Base-by-base conservation (phyloP, 2,329 filamentous ascomycete genomes). In the Fusarium acutatum region DNA sequence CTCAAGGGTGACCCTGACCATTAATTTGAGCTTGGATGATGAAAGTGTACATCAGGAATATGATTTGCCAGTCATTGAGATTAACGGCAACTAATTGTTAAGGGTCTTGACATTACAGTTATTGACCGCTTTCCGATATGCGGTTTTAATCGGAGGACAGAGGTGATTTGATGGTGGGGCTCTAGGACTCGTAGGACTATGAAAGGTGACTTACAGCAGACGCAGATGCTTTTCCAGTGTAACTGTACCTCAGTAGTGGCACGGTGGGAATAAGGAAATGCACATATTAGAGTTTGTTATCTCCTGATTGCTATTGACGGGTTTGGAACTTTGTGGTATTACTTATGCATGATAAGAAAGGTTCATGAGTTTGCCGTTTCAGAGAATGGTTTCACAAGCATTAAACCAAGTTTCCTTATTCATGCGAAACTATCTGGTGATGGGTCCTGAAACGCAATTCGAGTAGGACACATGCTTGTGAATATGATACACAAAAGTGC, bases 21-120 rank as follows among this genome's bases (percentile, higher is more conserved):
- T 56, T 74, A 58, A 73, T 71, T 74, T 74, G 67, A 67, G 61
- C 60, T 60, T 71, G 59, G 71, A 68, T 61, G 54, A 62, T 50
- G 47, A 67, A 57, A 62, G 40, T 11, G 17, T 26, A 47, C 11
- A 40, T 66, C 30, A 28, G 13, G 7, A 18, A 57, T 56, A 32
- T 74, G 60, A 74, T 74, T 74, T 71, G 71, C 53, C 49, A 50
- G 43, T 22, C 5, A 20, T 30, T 69, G 71, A 73, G 67, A 73
- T 73, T 68, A 60, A 72, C 61, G 43, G 49, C 56, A 64, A 69
- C 53, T 65, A 61, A 61, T 24, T 65, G 40, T 34, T 50, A 72
- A 74, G 67, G 63, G 57, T 59, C 57, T 43, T 53, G 26, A 34
- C 47, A 46, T 57, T 69, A 37, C 67, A 66, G 52, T 58, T 72